Evolutionary conservation across 495 filamentous ascomycete species (phyloP).

Genomic region (Platismatia glauca): DNA sequence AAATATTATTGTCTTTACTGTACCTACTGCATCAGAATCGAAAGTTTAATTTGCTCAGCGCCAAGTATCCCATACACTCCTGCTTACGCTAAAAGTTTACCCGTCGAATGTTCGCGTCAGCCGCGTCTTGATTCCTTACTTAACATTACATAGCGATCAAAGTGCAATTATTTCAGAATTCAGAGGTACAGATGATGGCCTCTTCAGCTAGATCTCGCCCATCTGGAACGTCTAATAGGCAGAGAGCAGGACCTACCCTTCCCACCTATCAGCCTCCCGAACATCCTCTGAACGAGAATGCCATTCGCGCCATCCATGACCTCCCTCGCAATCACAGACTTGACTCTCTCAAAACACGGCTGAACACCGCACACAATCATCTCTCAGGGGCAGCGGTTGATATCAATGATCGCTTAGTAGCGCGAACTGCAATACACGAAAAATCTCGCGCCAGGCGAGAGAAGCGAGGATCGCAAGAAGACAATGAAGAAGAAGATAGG

Average conservation of each 20-base stretch:
- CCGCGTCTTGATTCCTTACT: no score
- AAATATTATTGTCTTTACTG: no score
- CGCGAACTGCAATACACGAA: constrained; percentile 23
- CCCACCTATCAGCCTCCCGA: constrained; percentile 52
- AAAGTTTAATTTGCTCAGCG: no score
- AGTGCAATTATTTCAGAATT: background rate
- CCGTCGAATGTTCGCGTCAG: no score
- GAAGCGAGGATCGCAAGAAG: constrained; percentile 15
- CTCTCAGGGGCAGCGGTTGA: constrained; percentile 39
- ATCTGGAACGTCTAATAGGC: constrained; percentile 10
- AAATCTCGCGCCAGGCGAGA: constrained; percentile 15
- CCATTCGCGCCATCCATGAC: constrained; percentile 29
- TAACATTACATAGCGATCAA: no score
- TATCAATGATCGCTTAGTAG: constrained; percentile 38
- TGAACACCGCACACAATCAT: constrained; percentile 32
- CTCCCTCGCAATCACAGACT: constrained; percentile 30
- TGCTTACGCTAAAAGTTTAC: no score
- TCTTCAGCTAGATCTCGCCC: constrained; percentile 14
- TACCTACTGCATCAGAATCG: no score
- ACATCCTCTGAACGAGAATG: constrained; percentile 37
- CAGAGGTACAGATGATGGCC: constrained; percentile 1
- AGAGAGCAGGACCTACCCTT: constrained; percentile 26
- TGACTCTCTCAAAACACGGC: constrained; percentile 30
- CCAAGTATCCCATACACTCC: no score
- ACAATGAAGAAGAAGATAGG: constrained; percentile 12